Evolutionary conservation across 345 rosid genomes (phyloP), one percentile per base, ranked within the genome.

Genomic region (Mangifera indica): DNA sequence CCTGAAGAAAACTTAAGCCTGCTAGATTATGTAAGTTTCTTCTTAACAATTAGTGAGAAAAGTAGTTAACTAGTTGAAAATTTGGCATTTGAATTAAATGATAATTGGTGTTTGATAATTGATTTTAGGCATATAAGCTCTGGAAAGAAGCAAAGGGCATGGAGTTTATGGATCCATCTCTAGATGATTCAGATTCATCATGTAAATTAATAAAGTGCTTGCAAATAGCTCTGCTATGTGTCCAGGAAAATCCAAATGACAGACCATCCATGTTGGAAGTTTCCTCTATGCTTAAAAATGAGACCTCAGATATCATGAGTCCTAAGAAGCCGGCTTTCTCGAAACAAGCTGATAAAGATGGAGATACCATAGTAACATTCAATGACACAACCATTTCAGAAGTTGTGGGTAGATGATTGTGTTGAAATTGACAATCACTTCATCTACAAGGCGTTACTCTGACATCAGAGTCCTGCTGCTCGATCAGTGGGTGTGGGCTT

Each of bases 181-280:
- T 45, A 7, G 68, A 64, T 0, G 34, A 46, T 46, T 13, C 34
- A 45, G 7, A 46, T 20, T 64, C 37, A 0, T 46, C 37, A 0
- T 46, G 20, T 7, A 64, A 64, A 14, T 46, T 64, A 11, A 64
- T 64, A 24, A 64, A 53, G 21, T 64, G 68, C 32, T 7, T 64
- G 68, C 68, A 64, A 24, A 45, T 64, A 22, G 68, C 54, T 64
- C 11, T 64, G 11, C 11, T 64, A 24, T 63, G 67, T 44, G 67
- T 63, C 10, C 67, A 63, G 53, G 53, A 63, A 1, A 44, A 15
- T 21, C 68, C 68, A 45, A 46, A 45, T 22, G 68, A 64, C 24
- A 64, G 68, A 64, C 55, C 68, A 12, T 44, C 68, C 54, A 46
- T 45, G 68, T 24, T 64, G 21, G 37, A 64, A 45, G 53, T 64